These are phyloP conservation scores for Pecoramyces ruminantium DNA, from an alignment of 192 early-diverging fungal genomes.

Conservation along the genomic window DNA sequence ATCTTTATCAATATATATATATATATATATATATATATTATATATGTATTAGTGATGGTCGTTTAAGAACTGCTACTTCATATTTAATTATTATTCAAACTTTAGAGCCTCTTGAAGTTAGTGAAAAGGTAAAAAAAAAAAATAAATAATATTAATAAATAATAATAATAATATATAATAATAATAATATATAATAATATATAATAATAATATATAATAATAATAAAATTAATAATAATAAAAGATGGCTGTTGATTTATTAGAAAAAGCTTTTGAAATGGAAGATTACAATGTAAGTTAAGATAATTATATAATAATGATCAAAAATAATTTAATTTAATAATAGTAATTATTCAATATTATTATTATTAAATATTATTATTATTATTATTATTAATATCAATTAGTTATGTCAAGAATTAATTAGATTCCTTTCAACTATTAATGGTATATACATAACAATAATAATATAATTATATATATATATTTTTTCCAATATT, in stretches of 20 bases:
- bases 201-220: no score
- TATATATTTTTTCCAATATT: no score
- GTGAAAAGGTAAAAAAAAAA: conserved; percentile 45
- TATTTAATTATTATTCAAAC: conserved; percentile 87
- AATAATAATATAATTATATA: no score
- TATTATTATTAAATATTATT: conserved; percentile 1
- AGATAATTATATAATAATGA: no score
- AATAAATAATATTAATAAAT: no score
- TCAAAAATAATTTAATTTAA: no score
- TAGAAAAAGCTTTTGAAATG: conserved; percentile 52
- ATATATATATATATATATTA: no score
- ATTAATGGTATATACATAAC: conserved; percentile 34
- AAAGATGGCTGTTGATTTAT: conserved; percentile 35
- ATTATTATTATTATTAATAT: not conserved
- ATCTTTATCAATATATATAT: no score
- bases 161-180: no score
- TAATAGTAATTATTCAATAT: no score
- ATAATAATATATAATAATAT: no score
- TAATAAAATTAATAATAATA: no score
- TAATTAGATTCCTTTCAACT: conserved; percentile 59
- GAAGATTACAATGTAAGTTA: conserved; percentile 71
- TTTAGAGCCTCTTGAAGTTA: conserved; percentile 50
- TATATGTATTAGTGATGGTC: conserved; percentile 51
- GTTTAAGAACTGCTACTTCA: conserved; percentile 72
- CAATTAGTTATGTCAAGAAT: conserved; percentile 46